Conservation (phyloP, 768 basidiomycete genomes). For the Austroboletus festivus region DNA sequence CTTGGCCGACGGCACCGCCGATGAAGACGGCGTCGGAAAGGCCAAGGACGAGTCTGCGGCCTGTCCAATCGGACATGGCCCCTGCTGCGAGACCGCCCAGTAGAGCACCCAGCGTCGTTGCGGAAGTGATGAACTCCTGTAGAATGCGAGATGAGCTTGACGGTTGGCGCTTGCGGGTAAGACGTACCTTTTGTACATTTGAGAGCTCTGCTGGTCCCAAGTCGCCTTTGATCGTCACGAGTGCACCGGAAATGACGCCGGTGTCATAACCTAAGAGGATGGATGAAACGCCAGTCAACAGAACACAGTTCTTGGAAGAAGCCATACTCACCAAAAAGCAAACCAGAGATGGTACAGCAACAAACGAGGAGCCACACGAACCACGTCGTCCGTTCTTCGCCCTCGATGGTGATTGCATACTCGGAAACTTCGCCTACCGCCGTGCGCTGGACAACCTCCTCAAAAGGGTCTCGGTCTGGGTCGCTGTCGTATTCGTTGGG, state of each 20-base stretch:
- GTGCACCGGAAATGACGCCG: constrained; percentile 76
- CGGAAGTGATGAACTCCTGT: constrained; percentile 77
- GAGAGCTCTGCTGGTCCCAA: constrained; percentile 57
- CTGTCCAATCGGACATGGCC: constrained; percentile 66
- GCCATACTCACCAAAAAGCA: constrained; percentile 82
- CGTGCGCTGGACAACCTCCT: constrained; percentile 15
- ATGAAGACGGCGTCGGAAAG: constrained; percentile 74
- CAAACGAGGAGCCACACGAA: constrained; percentile 78
- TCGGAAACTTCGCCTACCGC: constrained; percentile 54
- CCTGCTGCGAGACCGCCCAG: constrained; percentile 72
- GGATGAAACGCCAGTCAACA: background rate
- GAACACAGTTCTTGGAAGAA: too few species aligned
- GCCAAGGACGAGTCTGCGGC: constrained; percentile 60
- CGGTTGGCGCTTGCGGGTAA: too few species aligned
- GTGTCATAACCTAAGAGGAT: constrained; percentile 62
- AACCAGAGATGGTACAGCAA: constrained; percentile 71
- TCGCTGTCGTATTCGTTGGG: background rate
- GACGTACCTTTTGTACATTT: constrained; percentile 56
- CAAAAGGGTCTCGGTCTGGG: constrained; percentile 6
- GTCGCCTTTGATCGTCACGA: constrained; percentile 68
- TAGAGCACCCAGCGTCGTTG: constrained; percentile 75
- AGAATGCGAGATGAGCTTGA: background rate
- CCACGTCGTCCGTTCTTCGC: constrained; percentile 63
- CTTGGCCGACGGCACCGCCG: constrained; percentile 67
- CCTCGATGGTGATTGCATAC: constrained; percentile 56